Percentiles rank a stretch among this genome's conserved stretches.
These are phyloP conservation scores for Coprinopsis sp. DNA, from an alignment of 768 basidiomycete genomes.

Conservation along the genomic window DNA sequence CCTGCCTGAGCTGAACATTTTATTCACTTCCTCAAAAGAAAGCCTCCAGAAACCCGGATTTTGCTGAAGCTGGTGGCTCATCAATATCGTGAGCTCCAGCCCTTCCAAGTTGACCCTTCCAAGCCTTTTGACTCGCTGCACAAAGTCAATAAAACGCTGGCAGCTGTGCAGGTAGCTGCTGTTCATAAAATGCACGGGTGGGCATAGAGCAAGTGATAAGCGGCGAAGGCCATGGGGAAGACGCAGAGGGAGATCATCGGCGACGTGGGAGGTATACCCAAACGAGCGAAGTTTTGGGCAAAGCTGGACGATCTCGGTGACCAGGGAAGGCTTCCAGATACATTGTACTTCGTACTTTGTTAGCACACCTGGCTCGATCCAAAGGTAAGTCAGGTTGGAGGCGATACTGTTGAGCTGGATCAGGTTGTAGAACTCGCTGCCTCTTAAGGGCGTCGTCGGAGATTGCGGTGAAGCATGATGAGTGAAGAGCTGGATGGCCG, in stretches of 20 bases:
- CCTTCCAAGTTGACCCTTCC: not conserved
- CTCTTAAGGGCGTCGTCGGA: not conserved
- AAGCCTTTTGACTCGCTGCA: not conserved
- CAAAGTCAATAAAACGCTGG: slow-evolving; percentile 3
- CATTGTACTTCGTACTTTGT: not conserved
- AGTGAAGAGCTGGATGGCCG: slow-evolving; percentile 3
- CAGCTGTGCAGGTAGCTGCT: slow-evolving; percentile 2
- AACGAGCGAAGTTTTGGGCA: slow-evolving; percentile 3
- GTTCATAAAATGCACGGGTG: not conserved
- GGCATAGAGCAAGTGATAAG: slow-evolving; percentile 1
- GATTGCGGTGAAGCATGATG: not conserved
- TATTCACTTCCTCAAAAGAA: slow-evolving; percentile 5
- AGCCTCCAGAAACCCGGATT: slow-evolving; percentile 9
- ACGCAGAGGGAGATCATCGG: slow-evolving; percentile 1
- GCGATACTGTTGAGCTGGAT: slow-evolving; percentile 5
- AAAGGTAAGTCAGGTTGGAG: slow-evolving; percentile 1
- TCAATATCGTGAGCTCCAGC: not conserved
- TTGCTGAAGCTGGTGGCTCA: slow-evolving; percentile 6
- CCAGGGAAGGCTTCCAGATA: slow-evolving; percentile 6
- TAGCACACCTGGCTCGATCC: slow-evolving; percentile 6
- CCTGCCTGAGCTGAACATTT: not conserved
- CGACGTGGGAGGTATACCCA: slow-evolving; percentile 5
- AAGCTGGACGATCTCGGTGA: slow-evolving; percentile 5
- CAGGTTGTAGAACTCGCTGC: not conserved
- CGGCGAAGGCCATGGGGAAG: not conserved